These are phyloP conservation scores for Acanthamoeba triangularis DNA, from an alignment of 208 protist genomes.

Conservation along the genomic window DNA sequence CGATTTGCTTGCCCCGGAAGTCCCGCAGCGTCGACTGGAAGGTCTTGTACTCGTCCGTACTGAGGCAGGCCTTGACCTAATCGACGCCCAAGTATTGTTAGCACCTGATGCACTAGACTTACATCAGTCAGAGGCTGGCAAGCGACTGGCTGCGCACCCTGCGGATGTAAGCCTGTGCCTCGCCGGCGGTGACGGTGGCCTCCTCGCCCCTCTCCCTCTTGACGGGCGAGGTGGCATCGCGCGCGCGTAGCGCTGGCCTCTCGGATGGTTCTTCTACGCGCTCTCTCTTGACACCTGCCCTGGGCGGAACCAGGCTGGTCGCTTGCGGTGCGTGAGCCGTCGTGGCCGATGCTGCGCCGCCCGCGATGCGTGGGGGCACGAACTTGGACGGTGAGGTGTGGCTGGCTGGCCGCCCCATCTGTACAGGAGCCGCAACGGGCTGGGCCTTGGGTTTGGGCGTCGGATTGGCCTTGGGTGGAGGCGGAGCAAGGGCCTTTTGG, in stretches of 20 bases:
- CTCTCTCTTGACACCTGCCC: not conserved
- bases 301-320: not conserved
- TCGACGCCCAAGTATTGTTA: not conserved
- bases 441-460: not conserved
- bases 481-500: not conserved
- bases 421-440: not conserved
- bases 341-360: not conserved
- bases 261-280: not conserved
- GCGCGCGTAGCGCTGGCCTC: not conserved
- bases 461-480: slow-evolving; percentile 4
- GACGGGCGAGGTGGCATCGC: not conserved
- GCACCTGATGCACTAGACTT: not conserved
- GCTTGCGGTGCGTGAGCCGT: not conserved
- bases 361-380: not conserved
- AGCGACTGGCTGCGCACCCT: not conserved
- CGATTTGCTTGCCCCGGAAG: slow-evolving; percentile 19
- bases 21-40: slow-evolving; percentile 62
- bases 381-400: slow-evolving; percentile 24
- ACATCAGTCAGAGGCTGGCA: not conserved
- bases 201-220: not conserved
- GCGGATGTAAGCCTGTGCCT: slow-evolving; percentile 36
- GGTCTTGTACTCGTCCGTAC: slow-evolving; percentile 15
- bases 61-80: slow-evolving; percentile 15
- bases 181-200: not conserved
- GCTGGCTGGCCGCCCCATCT: not conserved